Evolutionary conservation across 2,329 filamentous ascomycete species (phyloP).

Genomic region (Calycina herbarum): DNA sequence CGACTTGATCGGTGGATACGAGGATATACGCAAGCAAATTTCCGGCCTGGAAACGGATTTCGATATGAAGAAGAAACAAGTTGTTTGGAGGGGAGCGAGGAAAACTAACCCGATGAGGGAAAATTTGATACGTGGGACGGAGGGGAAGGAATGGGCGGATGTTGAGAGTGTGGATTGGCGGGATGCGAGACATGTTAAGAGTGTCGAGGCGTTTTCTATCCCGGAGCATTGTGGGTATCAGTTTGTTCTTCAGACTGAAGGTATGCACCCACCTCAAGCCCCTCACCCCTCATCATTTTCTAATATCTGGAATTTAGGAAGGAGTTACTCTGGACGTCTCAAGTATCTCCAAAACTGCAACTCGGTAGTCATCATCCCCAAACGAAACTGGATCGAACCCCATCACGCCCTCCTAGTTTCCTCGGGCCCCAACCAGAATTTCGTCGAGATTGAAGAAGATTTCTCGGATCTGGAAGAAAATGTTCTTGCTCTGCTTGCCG

Average conservation of each 20-base stretch:
- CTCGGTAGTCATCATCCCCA: conserved; percentile 18
- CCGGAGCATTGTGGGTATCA: conserved; percentile 56
- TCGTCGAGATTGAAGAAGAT: conserved; percentile 48
- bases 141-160: conserved; percentile 40
- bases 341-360: conserved; percentile 50
- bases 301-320: conserved; percentile 18
- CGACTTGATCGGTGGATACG: conserved; percentile 40
- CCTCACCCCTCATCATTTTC: no score
- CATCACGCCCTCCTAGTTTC: conserved; percentile 23
- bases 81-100: conserved; percentile 33
- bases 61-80: conserved; percentile 26
- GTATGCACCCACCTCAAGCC: not conserved
- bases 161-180: conserved; percentile 34
- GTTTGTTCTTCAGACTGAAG: conserved; percentile 54
- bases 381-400: conserved; percentile 23
- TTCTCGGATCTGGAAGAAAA: conserved; percentile 41
- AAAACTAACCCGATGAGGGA: conserved; percentile 31
- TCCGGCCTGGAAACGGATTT: conserved; percentile 17
- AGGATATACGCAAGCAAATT: conserved; percentile 28
- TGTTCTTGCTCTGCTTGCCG: conserved; percentile 43
- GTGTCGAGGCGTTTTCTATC: conserved; percentile 42
- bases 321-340: conserved; percentile 52
- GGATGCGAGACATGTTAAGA: not conserved
- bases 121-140: conserved; percentile 33
- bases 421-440: conserved; percentile 48